These are phyloP conservation scores for Saccharomycopsis sp. DNA, from an alignment of 805 yeast species.

Conservation along the genomic window DNA sequence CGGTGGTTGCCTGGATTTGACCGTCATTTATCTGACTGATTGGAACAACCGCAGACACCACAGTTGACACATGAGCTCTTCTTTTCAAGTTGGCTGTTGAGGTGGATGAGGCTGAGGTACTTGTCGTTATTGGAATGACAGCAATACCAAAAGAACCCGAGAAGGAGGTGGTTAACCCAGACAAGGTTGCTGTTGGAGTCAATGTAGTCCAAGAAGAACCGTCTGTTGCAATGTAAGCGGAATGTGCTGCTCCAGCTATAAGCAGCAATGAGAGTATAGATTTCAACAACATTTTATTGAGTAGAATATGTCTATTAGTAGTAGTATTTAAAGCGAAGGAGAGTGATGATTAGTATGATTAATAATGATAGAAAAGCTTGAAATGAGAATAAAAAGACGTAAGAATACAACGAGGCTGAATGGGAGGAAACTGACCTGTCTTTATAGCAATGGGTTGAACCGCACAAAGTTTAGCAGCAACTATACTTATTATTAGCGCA, in stretches of 20 bases:
- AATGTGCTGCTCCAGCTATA: slow-evolving; percentile 39
- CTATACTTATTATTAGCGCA: no score
- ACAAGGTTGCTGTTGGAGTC: slow-evolving; percentile 35
- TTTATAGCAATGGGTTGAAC: no score
- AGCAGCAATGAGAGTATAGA: slow-evolving; percentile 3
- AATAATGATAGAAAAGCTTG: background rate
- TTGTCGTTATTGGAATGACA: slow-evolving; percentile 31
- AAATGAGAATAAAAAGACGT: background rate
- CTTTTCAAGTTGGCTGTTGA: slow-evolving; percentile 21
- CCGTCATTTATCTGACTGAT: slow-evolving; percentile 22
- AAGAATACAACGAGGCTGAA: background rate
- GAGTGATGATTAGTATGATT: background rate
- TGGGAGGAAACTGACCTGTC: background rate
- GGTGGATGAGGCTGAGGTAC: slow-evolving; percentile 17
- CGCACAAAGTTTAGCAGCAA: background rate
- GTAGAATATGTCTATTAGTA: background rate
- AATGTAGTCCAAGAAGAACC: slow-evolving; percentile 39
- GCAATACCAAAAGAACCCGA: slow-evolving; percentile 37
- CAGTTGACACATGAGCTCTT: slow-evolving; percentile 27
- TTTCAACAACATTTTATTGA: background rate
- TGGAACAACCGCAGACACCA: slow-evolving; percentile 13
- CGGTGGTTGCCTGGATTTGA: slow-evolving; percentile 25
- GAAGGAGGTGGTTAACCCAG: slow-evolving; percentile 33
- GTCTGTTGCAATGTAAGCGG: slow-evolving; percentile 60
- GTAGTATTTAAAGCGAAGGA: background rate